These are phyloP conservation scores for Phialophora tarda DNA, from an alignment of 2,329 filamentous ascomycete genomes.

Conservation along the genomic window DNA sequence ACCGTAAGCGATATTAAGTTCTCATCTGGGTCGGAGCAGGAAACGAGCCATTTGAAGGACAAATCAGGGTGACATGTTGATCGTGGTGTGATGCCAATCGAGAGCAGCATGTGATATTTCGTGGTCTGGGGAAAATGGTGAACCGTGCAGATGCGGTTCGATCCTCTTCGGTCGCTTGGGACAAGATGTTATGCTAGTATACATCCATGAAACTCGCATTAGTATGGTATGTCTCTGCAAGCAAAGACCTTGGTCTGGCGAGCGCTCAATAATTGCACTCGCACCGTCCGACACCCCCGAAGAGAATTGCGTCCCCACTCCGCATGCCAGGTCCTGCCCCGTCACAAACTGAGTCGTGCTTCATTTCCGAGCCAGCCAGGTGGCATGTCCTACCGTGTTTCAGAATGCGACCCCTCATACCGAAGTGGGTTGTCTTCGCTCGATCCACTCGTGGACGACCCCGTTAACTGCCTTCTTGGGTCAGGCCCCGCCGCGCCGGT, in stretches of 20 bases:
- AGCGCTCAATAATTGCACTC: background rate
- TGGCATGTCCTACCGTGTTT: constrained; percentile 33
- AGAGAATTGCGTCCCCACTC: constrained; percentile 10
- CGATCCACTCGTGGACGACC: constrained; percentile 35
- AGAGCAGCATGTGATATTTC: background rate
- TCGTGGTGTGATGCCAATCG: background rate
- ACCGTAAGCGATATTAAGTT: constrained; percentile 28
- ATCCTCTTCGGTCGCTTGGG: background rate
- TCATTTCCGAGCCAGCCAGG: constrained; percentile 34
- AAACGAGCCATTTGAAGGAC: constrained; percentile 6
- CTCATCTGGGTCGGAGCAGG: constrained; percentile 13
- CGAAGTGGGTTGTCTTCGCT: constrained; percentile 35
- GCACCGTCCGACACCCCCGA: constrained; percentile 1
- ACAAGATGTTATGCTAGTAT: background rate
- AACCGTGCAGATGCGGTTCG: background rate
- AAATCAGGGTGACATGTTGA: background rate
- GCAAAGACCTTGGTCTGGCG: constrained; percentile 2
- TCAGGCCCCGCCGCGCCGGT: constrained; percentile 28
- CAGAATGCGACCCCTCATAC: constrained; percentile 35
- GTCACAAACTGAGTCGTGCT: constrained; percentile 22
- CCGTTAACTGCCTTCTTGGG: constrained; percentile 33
- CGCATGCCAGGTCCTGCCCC: constrained; percentile 13
- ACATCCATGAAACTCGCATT: constrained; percentile 13
- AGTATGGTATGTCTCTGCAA: constrained; percentile 7
- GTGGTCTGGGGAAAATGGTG: background rate